Evolutionary conservation across 306 rosid genomes (phyloP), one percentile per base, ranked within the genome.

Genomic region (Prunus salicina): DNA sequence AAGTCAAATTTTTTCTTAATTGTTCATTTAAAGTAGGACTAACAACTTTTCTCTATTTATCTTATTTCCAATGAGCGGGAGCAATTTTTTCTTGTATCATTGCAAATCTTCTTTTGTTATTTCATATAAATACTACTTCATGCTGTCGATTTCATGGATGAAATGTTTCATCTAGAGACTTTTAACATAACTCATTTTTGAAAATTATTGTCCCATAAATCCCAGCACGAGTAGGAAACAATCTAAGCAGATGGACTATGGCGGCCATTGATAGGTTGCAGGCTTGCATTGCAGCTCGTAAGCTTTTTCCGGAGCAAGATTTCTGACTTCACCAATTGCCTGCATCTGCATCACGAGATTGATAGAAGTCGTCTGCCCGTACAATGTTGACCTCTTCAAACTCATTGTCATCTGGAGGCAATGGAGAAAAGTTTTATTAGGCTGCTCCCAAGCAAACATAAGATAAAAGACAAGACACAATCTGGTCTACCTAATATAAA

Each of bases 321-420:
- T 57, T 66, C 32, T 32, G 28, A 67, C 52, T 51, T 84, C 90
- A 87, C 93, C 97, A 86, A 82, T 53, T 88, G 86, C 83, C 81
- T 45, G 85, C 86, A 55, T 93, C 98, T 16, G 72, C 86, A 71
- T 93, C 97, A 41, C 90, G 88, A 5, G 94, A 64, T 71, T 72
- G 91, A 84, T 75, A 87, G 89, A 90, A 90, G 82, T 91, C 96
- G 34, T 81, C 78, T 19, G 96, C 91, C 60, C 80, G 88, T 27
- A 81, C 88, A 43, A 90, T 91, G 87, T 81, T 73, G 51, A 90
- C 85, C 81, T 87, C 97, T 88, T 94, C 98, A 74, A 91, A 94
- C 82, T 86, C 96, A 30, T 89, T 87, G 64, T 84, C 96, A 87
- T 91, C 97, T 91, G 88, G 25, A 80, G 79, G 63, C 49, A 71